A percentile compares a stretch with the other conserved stretches of the same genome.
phyloP scores from a whole-genome alignment of 2,329 filamentous ascomycete species.

The Emmonsiellopsis sp. region DNA sequence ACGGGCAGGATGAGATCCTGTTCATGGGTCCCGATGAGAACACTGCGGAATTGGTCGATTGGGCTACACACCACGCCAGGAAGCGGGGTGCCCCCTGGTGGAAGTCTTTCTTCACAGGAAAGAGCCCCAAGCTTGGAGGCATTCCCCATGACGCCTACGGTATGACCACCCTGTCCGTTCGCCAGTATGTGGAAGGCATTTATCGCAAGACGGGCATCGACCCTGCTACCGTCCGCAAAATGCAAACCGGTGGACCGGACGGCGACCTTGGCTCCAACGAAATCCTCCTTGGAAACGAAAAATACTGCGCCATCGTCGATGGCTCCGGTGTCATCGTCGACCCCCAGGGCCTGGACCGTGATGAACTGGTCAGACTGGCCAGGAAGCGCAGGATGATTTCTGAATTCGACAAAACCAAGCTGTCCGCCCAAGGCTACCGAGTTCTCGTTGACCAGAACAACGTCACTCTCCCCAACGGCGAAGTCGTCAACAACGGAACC shows the following conservation, averaged over 20 bases:
- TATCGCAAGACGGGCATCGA: constrained; percentile 93
- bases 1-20: constrained; percentile 90
- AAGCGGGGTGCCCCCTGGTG: constrained; percentile 87
- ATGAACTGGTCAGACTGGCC: constrained; percentile 75
- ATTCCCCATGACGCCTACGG: constrained; percentile 95
- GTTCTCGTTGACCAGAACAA: constrained; percentile 88
- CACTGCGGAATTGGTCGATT: constrained; percentile 91
- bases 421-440: constrained; percentile 81
- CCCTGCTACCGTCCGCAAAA: constrained; percentile 73
- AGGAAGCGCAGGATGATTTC: constrained; percentile 82
- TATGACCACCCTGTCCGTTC: constrained; percentile 95
- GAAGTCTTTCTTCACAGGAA: constrained; percentile 99
- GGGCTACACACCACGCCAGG: constrained; percentile 94
- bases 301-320: constrained; percentile 92
- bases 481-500: constrained; percentile 82
- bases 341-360: constrained; percentile 74
- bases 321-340: constrained; percentile 92
- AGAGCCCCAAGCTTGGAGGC: constrained; percentile 89
- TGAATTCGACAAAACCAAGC: constrained; percentile 73
- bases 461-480: constrained; percentile 75
- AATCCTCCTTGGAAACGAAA: constrained; percentile 91
- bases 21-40: constrained; percentile 99
- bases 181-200: constrained; percentile 91
- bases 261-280: constrained; percentile 97
- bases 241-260: constrained; percentile 96